phyloP scores from a whole-genome alignment of 768 basidiomycete genomes.

The Chalciporus pseudorubinellus region DNA sequence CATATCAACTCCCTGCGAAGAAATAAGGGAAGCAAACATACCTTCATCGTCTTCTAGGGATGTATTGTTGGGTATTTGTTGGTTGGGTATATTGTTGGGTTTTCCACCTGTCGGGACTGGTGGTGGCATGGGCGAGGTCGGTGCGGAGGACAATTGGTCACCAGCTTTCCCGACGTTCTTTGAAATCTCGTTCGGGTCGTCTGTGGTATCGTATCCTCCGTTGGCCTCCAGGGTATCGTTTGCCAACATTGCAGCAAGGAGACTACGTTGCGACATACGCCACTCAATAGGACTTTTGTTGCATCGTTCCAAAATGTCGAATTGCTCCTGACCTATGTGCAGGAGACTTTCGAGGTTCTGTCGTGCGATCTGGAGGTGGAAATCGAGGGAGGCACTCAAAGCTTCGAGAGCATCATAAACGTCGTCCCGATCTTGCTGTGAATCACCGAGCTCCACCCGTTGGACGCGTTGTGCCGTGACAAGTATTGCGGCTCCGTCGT shows the following conservation, averaged over 20 bases:
- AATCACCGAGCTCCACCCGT: constrained; percentile 25
- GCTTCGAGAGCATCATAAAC: constrained; percentile 31
- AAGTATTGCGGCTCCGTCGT: constrained; percentile 44
- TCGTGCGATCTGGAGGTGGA: constrained; percentile 35
- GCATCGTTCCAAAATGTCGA: constrained; percentile 35
- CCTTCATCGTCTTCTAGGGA: constrained; percentile 20
- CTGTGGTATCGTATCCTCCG: constrained; percentile 5
- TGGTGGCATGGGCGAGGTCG: constrained; percentile 5
- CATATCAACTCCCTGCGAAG: neutral
- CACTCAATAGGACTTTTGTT: constrained; percentile 44
- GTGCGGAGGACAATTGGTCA: neutral
- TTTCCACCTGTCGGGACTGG: constrained; percentile 14
- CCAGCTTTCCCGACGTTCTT: constrained; percentile 11
- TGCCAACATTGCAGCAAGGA: constrained; percentile 26
- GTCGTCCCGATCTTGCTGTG: constrained; percentile 19
- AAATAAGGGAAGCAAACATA: neutral
- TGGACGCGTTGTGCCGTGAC: constrained; percentile 36
- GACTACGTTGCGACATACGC: constrained; percentile 44
- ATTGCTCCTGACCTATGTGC: constrained; percentile 39
- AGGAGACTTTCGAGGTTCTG: constrained; percentile 40
- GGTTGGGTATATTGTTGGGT: neutral
- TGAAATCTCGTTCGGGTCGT: constrained; percentile 11
- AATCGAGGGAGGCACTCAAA: constrained; percentile 29
- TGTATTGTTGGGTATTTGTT: neutral
- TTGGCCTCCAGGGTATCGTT: constrained; percentile 18